Evolutionary conservation across 306 rosid genomes (phyloP).

Genomic region (Chamaecrista fasciculata): DNA sequence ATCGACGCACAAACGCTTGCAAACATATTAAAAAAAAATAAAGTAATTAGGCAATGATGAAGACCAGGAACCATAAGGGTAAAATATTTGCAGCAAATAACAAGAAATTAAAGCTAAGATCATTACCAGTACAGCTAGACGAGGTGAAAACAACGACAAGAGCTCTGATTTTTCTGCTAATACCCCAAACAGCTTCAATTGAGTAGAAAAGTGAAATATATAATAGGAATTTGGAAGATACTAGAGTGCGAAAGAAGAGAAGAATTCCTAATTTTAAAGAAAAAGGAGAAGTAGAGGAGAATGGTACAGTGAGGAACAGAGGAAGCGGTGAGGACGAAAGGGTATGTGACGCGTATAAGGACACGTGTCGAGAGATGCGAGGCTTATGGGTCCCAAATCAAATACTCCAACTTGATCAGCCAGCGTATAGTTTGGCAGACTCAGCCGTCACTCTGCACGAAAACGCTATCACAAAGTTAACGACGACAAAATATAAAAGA

Average conservation of each 20-base stretch:
- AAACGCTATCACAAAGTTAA: too few relatives aligned
- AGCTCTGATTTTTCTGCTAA: not conserved
- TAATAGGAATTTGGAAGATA: too few relatives aligned
- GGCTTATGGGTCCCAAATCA: constrained; percentile 5
- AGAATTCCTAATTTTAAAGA: not conserved
- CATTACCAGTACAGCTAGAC: not conserved
- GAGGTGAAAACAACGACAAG: not conserved
- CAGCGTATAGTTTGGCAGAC: too few relatives aligned
- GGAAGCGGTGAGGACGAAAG: not conserved
- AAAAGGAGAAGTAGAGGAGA: not conserved
- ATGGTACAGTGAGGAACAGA: not conserved
- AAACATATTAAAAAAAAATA: not conserved
- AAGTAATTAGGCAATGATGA: not conserved
- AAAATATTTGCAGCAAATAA: not conserved
- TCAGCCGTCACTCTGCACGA: too few relatives aligned
- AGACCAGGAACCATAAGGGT: not conserved
- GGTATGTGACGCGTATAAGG: constrained; percentile 17
- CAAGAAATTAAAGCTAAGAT: not conserved
- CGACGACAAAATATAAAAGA: too few relatives aligned
- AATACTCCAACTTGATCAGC: not conserved
- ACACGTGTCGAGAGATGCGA: constrained; percentile 41
- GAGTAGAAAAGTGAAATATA: not conserved
- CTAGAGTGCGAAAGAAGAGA: not conserved
- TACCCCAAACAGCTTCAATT: not conserved
- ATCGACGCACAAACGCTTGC: not conserved